Evolutionary conservation across 2,329 filamentous ascomycete genomes (phyloP).

Genomic region (Elsinoe perseae): DNA sequence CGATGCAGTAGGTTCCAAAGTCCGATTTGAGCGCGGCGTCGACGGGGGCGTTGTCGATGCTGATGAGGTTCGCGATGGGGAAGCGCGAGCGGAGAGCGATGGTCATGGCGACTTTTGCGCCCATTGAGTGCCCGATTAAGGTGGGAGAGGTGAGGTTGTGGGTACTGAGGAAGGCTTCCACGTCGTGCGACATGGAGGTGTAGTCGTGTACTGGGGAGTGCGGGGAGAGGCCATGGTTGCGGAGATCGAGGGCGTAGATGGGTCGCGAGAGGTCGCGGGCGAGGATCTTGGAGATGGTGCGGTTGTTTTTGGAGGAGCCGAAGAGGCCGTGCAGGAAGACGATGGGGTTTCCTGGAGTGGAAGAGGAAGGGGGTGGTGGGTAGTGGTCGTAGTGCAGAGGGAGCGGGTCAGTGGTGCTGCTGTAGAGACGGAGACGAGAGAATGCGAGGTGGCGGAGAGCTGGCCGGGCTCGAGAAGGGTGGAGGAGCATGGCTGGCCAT

Average conservation of each 20-base stretch:
- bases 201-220: conserved; percentile 74
- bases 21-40: conserved; percentile 66
- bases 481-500: conserved; percentile 7
- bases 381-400: conserved; percentile 60
- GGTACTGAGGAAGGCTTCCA: conserved; percentile 66
- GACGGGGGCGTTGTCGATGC: conserved; percentile 87
- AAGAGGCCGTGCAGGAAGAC: conserved; percentile 89
- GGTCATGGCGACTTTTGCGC: conserved; percentile 87
- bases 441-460: neutral
- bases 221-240: conserved; percentile 88
- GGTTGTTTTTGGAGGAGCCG: conserved; percentile 90
- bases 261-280: conserved; percentile 71
- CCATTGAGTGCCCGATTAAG: conserved; percentile 93
- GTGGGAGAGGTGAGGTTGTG: conserved; percentile 64
- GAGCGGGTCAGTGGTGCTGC: conserved; percentile 18
- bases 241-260: conserved; percentile 78
- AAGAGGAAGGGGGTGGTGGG: conserved; percentile 43
- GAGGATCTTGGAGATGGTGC: conserved; percentile 71
- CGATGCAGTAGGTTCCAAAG: conserved; percentile 73
- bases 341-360: conserved; percentile 51
- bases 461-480: conserved; percentile 6
- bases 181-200: conserved; percentile 69
- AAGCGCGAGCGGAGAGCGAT: conserved; percentile 65
- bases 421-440: conserved; percentile 9
- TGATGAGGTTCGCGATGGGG: conserved; percentile 61